phyloP scores from a whole-genome alignment of 345 rosid genomes.

The Eucalyptus cloeziana region DNA sequence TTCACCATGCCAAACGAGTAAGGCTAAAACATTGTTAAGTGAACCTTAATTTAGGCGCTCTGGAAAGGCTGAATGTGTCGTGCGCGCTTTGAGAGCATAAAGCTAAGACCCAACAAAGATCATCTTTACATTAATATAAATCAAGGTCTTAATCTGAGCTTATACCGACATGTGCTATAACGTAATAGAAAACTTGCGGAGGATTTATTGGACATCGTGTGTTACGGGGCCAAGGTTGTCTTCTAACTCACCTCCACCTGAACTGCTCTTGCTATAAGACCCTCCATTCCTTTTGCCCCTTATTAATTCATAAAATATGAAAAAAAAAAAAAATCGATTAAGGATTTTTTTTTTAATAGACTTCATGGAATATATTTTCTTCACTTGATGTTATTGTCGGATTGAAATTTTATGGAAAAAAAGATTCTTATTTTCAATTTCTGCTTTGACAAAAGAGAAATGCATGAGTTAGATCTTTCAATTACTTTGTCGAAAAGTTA shows the following conservation, averaged over 20 bases:
- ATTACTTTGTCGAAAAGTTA: neutral
- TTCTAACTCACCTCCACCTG: neutral
- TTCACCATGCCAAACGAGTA: neutral
- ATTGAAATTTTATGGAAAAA: neutral
- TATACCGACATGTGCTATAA: neutral
- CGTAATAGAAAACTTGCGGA: neutral
- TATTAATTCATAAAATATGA: neutral
- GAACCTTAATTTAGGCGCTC: neutral
- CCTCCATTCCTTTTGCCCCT: neutral
- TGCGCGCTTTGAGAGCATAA: neutral
- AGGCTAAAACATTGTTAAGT: neutral
- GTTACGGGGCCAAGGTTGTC: fast-evolving
- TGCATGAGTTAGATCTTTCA: neutral
- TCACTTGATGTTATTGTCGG: neutral
- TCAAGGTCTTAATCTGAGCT: neutral
- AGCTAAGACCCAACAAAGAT: neutral
- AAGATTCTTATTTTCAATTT: neutral
- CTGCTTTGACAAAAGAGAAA: neutral
- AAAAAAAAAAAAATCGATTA: too few species aligned
- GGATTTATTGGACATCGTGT: neutral
- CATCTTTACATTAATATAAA: neutral
- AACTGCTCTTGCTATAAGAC: neutral
- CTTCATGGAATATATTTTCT: too few species aligned
- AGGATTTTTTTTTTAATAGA: too few species aligned
- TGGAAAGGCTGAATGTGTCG: neutral